These are phyloP conservation scores for Coix lacrymajobi DNA, from an alignment of 176 grass and related monocot species.

Conservation along the genomic window DNA sequence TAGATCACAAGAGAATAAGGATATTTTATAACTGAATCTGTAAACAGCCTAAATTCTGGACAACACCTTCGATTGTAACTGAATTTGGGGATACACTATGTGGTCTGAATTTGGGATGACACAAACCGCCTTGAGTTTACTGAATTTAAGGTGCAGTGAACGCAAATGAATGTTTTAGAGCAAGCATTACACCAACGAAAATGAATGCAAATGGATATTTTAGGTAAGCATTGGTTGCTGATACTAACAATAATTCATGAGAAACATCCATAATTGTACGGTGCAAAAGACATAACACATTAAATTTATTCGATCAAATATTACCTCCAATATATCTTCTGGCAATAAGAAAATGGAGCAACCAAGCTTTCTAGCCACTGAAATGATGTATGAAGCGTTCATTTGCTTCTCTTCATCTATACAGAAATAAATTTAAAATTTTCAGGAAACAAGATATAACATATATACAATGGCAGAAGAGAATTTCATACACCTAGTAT, in stretches of 20 bases:
- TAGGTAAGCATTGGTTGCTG: neutral
- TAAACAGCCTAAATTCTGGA: neutral
- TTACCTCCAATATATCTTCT: constrained; percentile 95
- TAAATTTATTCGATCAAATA: neutral
- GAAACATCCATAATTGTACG: neutral
- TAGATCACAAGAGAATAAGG: neutral
- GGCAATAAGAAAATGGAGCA: constrained; percentile 96
- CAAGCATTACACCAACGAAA: neutral
- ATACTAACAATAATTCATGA: neutral
- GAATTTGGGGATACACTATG: neutral
- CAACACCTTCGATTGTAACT: neutral
- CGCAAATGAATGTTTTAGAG: neutral
- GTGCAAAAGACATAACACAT: neutral
- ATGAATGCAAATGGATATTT: neutral
- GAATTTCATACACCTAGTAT: neutral
- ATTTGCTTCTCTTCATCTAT: constrained; percentile 95
- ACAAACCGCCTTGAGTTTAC: neutral
- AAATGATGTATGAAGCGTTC: constrained; percentile 99
- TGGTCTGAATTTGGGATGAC: neutral
- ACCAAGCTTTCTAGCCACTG: constrained; percentile 92
- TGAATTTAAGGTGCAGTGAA: neutral
- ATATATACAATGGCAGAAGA: neutral
- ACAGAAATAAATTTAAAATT: constrained; percentile 3
- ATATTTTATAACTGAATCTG: neutral
- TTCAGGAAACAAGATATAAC: constrained; percentile 10